Conservation (phyloP, 2,329 filamentous ascomycete genomes). For the Tolypocladium tundrense region DNA sequence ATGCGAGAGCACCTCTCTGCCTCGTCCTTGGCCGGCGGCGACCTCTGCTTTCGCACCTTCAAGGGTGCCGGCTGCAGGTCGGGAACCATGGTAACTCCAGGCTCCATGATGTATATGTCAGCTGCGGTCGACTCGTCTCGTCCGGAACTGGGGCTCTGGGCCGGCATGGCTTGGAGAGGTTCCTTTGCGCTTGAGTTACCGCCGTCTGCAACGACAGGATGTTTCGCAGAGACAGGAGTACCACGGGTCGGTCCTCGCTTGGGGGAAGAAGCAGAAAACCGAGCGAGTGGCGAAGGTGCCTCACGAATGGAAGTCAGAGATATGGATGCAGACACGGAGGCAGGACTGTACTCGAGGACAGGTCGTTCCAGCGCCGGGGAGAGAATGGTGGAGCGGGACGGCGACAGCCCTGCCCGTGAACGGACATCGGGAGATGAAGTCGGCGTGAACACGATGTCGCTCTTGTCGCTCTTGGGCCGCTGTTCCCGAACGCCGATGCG, state of each 20-base stretch:
- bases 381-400: not conserved
- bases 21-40: not conserved
- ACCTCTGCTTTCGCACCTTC: constrained; percentile 7
- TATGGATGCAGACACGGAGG: not conserved
- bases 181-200: not conserved
- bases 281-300: not conserved
- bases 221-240: not conserved
- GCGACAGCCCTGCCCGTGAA: not conserved
- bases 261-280: not conserved
- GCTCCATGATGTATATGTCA: constrained; percentile 10
- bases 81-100: constrained; percentile 5
- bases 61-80: constrained; percentile 15
- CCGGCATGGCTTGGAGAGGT: not conserved
- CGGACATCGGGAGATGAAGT: not conserved
- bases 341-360: constrained; percentile 5
- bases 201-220: no score
- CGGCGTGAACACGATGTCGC: not conserved
- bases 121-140: constrained; percentile 10
- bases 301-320: not conserved
- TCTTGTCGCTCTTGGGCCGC: not conserved
- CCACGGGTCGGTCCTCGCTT: not conserved
- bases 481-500: not conserved
- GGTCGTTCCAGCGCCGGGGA: not conserved
- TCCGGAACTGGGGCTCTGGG: not conserved
- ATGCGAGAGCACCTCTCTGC: constrained; percentile 7